These are phyloP conservation scores for Candida odintsovae DNA, from an alignment of 805 yeast genomes.

Conservation along the genomic window DNA sequence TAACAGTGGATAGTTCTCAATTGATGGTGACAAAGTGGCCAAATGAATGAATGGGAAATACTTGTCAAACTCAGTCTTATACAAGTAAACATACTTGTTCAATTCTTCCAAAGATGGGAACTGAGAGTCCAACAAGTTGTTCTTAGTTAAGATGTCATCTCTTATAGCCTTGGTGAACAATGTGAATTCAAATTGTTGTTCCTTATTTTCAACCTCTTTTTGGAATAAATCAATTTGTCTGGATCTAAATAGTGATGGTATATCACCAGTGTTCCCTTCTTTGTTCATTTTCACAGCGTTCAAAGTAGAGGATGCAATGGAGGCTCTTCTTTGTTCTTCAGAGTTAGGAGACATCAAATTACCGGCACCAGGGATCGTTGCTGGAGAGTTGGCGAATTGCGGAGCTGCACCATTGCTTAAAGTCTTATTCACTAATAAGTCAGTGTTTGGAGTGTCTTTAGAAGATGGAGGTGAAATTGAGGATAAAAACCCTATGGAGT, in stretches of 20 bases:
- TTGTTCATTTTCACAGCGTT: background rate
- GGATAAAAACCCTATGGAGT: constrained; percentile 51
- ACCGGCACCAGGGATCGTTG: background rate
- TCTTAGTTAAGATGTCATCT: constrained; percentile 43
- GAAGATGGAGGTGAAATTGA: constrained; percentile 17
- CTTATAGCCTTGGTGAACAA: constrained; percentile 49
- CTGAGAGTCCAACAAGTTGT: constrained; percentile 49
- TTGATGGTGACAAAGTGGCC: constrained; percentile 48
- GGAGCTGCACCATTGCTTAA: background rate
- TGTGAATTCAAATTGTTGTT: constrained; percentile 19
- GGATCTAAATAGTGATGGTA: constrained; percentile 55
- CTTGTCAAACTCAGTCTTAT: constrained; percentile 69
- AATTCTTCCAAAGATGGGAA: constrained; percentile 75
- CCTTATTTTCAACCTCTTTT: constrained; percentile 27
- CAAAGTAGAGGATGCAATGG: background rate
- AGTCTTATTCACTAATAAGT: background rate
- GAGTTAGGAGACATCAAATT: background rate
- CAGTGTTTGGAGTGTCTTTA: constrained; percentile 6
- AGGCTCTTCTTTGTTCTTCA: background rate
- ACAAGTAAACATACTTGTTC: constrained; percentile 70
- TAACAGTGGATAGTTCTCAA: constrained; percentile 57
- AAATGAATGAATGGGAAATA: constrained; percentile 83
- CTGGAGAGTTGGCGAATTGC: background rate
- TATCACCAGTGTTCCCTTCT: constrained; percentile 28
- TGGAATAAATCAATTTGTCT: constrained; percentile 64